These are phyloP conservation scores for Recurvomyces mirabilis DNA, from an alignment of 495 filamentous ascomycete species.

Conservation along the genomic window DNA sequence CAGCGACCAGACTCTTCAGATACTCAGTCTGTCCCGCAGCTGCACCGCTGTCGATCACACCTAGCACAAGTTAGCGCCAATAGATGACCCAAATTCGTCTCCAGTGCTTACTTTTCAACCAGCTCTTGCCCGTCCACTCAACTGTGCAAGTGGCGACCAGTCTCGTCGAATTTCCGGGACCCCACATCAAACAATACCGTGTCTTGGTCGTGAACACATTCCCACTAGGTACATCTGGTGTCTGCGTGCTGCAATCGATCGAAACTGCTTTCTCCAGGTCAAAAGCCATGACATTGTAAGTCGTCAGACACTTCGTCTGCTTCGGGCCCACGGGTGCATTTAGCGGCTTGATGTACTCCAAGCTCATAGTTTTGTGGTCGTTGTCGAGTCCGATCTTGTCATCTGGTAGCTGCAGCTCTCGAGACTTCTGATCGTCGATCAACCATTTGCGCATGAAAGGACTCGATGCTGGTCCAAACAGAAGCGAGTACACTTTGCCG, in stretches of 20 bases:
- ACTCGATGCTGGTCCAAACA: conserved; percentile 71
- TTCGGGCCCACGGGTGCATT: conserved; percentile 75
- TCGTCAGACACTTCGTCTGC: conserved; percentile 90
- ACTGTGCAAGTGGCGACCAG: conserved; percentile 77
- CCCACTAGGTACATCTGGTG: conserved; percentile 88
- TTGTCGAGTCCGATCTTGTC: conserved; percentile 65
- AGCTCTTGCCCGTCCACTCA: conserved; percentile 96
- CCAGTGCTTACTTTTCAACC: conserved; percentile 80
- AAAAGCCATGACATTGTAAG: conserved; percentile 64
- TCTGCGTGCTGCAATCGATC: conserved; percentile 60
- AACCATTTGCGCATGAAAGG: conserved; percentile 78
- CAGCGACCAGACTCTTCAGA: conserved; percentile 60
- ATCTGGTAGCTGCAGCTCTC: conserved; percentile 70
- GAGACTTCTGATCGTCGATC: conserved; percentile 74
- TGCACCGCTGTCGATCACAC: conserved; percentile 89
- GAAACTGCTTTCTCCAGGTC: conserved; percentile 82
- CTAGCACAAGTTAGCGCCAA: conserved; percentile 34
- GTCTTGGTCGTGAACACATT: conserved; percentile 88
- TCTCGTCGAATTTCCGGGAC: conserved; percentile 67
- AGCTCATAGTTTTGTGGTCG: conserved; percentile 61
- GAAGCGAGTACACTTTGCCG: conserved; percentile 77
- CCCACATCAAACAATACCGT: conserved; percentile 90
- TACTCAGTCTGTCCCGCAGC: conserved; percentile 81
- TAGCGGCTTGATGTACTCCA: conserved; percentile 87
- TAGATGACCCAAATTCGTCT: no score